Conservation (phyloP, 352 stramenopile genomes). For the Phytophthora sp. region DNA sequence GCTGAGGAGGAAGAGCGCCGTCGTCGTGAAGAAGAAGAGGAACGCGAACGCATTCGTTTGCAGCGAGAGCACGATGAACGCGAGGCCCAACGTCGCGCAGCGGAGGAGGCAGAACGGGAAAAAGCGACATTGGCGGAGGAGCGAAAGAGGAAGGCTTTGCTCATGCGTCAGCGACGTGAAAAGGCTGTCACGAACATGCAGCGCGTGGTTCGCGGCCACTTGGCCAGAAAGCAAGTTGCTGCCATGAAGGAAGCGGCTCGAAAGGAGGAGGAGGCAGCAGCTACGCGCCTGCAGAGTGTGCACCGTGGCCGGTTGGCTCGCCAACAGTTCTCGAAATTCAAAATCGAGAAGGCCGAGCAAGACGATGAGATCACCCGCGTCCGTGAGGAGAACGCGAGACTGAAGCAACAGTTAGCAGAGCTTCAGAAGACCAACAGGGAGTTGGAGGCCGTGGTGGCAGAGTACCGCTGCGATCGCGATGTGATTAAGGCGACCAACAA, state of each 20-base stretch:
- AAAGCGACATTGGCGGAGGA: conserved; percentile 39
- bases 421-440: conserved; percentile 68
- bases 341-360: conserved; percentile 45
- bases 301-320: conserved; percentile 52
- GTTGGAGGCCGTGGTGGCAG: conserved; percentile 59
- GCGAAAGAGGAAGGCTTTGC: conserved; percentile 34
- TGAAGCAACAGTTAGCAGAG: conserved; percentile 65
- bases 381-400: conserved; percentile 53
- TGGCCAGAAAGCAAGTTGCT: conserved; percentile 24
- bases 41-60: conserved; percentile 42
- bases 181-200: conserved; percentile 38
- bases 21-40: conserved; percentile 51
- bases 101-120: conserved; percentile 44
- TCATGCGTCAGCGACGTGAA: conserved; percentile 38
- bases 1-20: conserved; percentile 43
- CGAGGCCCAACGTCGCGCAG: conserved; percentile 32
- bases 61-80: conserved; percentile 40
- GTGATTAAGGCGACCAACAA: conserved; percentile 64
- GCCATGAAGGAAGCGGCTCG: conserved; percentile 8
- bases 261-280: conserved; percentile 24
- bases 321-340: conserved; percentile 60
- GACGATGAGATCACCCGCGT: conserved; percentile 33
- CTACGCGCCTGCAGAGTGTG: conserved; percentile 44
- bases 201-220: conserved; percentile 37
- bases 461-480: conserved; percentile 61